Percentiles rank a stretch among this genome's conserved stretches.
Conservation (phyloP, 768 basidiomycete genomes). For the Lactarius tabidus region DNA sequence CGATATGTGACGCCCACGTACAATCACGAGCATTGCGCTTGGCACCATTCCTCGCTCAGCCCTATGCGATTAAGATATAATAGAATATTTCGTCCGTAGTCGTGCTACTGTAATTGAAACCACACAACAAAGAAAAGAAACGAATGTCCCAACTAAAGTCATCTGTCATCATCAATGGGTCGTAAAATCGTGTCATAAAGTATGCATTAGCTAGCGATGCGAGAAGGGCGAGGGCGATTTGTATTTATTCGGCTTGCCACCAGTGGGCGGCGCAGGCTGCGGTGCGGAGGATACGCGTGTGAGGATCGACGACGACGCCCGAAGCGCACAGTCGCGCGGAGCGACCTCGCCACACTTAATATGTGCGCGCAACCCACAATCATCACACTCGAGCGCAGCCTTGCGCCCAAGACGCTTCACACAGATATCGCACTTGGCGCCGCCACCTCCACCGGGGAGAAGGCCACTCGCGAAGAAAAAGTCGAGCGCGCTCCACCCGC, state of each 20-base stretch:
- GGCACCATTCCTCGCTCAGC: neutral
- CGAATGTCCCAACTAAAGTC: neutral
- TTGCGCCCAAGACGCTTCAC: conserved; percentile 82
- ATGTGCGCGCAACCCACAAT: conserved; percentile 83
- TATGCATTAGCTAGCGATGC: neutral
- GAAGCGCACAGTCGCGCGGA: conserved; percentile 73
- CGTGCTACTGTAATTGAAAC: neutral
- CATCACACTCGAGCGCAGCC: conserved; percentile 81
- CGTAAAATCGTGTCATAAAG: neutral
- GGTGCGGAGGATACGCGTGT: conserved; percentile 1
- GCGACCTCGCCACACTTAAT: conserved; percentile 83
- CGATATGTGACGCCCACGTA: neutral
- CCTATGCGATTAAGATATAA: neutral
- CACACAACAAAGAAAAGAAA: neutral
- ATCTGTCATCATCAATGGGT: neutral
- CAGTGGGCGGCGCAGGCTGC: neutral
- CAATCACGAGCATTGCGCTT: too few relatives aligned
- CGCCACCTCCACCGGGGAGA: conserved; percentile 33
- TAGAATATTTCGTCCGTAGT: neutral
- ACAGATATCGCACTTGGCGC: conserved; percentile 80
- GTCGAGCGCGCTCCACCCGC: conserved; percentile 70
- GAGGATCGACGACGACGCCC: conserved; percentile 30
- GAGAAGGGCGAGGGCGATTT: conserved; percentile 18
- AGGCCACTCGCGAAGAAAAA: conserved; percentile 72
- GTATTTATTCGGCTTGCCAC: conserved; percentile 8